Base-by-base conservation (phyloP, 139 green algal species). In the Desmodesmus armatus region DNA sequence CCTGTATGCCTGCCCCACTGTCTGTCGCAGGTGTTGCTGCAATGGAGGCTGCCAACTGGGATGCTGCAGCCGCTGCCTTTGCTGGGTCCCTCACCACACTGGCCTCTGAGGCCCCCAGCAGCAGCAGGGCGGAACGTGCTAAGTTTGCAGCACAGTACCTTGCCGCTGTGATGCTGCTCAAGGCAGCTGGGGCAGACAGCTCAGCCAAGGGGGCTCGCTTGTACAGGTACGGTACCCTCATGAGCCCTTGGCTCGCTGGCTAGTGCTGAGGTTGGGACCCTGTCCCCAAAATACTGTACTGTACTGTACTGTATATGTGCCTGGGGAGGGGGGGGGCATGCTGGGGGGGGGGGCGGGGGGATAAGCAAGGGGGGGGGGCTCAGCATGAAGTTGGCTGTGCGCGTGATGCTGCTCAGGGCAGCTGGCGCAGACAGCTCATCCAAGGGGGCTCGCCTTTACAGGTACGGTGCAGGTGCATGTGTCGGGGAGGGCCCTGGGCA, bases 141-240 rank as follows among this genome's bases (percentile, higher is more conserved):
- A 51, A 49, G 19, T 88, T 88, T 77, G 53, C 67, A 5, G 69
- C 78, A 15, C 85, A 85, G 70, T 89, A 89, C 44, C 43, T 86
- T 19, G 85, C 85, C 7, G 85, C 58, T 15, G 78, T 85, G 3
- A 76, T 82, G 78, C 85, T 89, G 40, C 40, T 89, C 17, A 83
- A 80, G 44, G 85, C 70, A 33, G 78, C 84, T 23, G 69, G 73
- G 2, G 44, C 41, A 9, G 82, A 71, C 5, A 41, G 76, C 15
- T 63, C 66, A 15, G 23, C 51, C 4, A 83, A 80, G 1, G 85
- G 88, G 60, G 89, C 89, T 0, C 60, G 76, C 35, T 69, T 90
- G 63, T 92, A 92, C 83, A 82, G 87, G 63, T 91, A 83, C 21
- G 31, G 5, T 37, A 19, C 40, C 3, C 21, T n/a, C n/a, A n/a